Conservation (phyloP, 2,329 filamentous ascomycete species). For the Aureobasidium sp. region DNA sequence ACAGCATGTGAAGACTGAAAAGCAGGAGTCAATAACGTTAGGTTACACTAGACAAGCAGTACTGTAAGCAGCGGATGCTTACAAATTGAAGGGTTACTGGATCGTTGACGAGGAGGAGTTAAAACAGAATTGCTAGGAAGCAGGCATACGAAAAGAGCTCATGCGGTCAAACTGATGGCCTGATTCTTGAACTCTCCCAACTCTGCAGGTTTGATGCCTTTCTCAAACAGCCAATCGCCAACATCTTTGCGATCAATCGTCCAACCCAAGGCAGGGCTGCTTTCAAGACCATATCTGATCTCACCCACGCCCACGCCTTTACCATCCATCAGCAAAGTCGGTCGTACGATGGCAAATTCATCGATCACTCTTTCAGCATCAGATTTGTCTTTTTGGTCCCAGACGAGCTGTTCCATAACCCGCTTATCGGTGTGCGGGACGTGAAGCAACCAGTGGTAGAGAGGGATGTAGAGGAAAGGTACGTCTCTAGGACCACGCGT, state of each 20-base stretch:
- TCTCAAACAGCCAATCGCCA: slow-evolving; percentile 32
- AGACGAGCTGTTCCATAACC: slow-evolving; percentile 26
- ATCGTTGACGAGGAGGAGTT: too few species aligned
- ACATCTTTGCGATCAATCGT: slow-evolving; percentile 32
- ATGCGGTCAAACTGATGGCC: slow-evolving; percentile 29
- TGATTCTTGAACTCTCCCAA: slow-evolving; percentile 23
- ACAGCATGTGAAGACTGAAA: too few species aligned
- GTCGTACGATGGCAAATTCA: slow-evolving; percentile 27
- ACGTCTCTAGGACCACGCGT: slow-evolving; percentile 26
- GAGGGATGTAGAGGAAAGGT: slow-evolving; percentile 21
- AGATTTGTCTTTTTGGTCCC: slow-evolving; percentile 18
- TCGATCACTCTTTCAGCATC: slow-evolving; percentile 18
- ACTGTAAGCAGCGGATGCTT: too few species aligned
- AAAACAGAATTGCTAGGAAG: too few species aligned
- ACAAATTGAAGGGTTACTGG: too few species aligned
- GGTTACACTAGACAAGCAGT: too few species aligned
- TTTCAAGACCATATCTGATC: slow-evolving; percentile 26
- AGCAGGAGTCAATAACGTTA: too few species aligned
- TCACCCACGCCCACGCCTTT: slow-evolving; percentile 19
- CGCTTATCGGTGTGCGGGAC: slow-evolving; percentile 33
- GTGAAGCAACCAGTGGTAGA: slow-evolving; percentile 29
- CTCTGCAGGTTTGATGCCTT: slow-evolving; percentile 19
- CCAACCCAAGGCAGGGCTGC: slow-evolving; percentile 29
- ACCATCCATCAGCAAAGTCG: slow-evolving; percentile 29
- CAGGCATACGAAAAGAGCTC: not conserved